These are phyloP conservation scores for Scenedesmus sp. DNA, from an alignment of 163 green algal genomes.

Conservation along the genomic window DNA sequence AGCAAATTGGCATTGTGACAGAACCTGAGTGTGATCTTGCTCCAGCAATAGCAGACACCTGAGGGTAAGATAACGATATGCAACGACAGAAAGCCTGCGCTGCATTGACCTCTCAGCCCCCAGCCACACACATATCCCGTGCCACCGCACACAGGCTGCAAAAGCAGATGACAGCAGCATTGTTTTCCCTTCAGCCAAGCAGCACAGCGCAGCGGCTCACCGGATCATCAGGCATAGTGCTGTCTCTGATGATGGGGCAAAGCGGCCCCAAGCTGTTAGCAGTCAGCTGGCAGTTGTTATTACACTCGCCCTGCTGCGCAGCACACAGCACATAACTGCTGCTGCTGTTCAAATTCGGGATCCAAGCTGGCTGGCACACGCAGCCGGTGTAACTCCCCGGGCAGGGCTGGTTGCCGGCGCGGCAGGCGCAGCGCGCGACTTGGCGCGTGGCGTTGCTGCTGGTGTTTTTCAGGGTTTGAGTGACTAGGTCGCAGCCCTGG, in stretches of 20 bases:
- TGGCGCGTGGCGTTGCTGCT: conserved; percentile 4
- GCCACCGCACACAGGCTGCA: neutral
- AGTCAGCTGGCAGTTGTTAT: neutral
- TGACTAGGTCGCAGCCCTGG: conserved; percentile 19
- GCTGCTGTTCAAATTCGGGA: neutral
- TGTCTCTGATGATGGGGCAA: conserved; percentile 31
- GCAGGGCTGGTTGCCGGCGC: conserved; percentile 43
- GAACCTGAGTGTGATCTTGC: neutral
- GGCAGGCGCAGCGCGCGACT: conserved; percentile 15
- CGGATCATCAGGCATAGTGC: neutral
- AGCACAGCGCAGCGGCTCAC: neutral
- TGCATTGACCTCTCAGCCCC: too few relatives aligned
- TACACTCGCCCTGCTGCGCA: neutral
- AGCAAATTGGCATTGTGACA: neutral
- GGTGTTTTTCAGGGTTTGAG: conserved; percentile 25
- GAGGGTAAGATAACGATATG: too few relatives aligned
- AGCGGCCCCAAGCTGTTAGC: conserved; percentile 5
- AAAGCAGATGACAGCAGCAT: neutral
- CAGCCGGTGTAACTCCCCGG: conserved; percentile 12
- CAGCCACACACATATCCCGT: too few relatives aligned
- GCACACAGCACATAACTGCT: conserved; percentile 26
- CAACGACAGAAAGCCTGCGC: too few relatives aligned
- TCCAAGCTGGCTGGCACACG: conserved; percentile 20
- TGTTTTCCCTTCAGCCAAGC: too few relatives aligned
- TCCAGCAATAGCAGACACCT: too few relatives aligned